Percentiles rank a stretch among this genome's conserved stretches.
Conservation (phyloP, 106 monocot species). For the Apostasia ramifera region DNA sequence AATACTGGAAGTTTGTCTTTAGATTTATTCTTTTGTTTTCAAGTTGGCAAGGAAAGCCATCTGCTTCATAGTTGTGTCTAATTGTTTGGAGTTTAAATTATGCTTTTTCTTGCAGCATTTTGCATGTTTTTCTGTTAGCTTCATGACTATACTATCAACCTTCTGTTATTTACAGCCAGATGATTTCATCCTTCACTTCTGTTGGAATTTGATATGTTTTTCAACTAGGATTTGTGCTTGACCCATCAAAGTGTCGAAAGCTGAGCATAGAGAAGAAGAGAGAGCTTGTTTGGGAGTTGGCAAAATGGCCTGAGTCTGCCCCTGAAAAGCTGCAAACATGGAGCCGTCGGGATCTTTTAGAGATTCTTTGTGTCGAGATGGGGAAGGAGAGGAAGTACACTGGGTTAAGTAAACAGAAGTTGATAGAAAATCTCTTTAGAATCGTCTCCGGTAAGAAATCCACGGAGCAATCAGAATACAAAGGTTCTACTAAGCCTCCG, state of each 20-base stretch:
- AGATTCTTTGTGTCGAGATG: conserved; percentile 81
- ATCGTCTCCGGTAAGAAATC: conserved; percentile 53
- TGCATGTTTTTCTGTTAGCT: too few relatives aligned
- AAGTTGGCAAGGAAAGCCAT: too few relatives aligned
- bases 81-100: too few relatives aligned
- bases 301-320: conserved; percentile 51
- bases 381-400: conserved; percentile 92
- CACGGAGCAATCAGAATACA: conserved; percentile 2
- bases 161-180: neutral
- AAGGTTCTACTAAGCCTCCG: neutral
- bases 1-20: too few relatives aligned
- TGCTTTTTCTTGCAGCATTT: neutral
- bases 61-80: too few relatives aligned
- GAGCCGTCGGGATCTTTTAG: conserved; percentile 81
- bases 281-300: conserved; percentile 50
- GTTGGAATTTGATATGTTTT: neutral
- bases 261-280: conserved; percentile 65
- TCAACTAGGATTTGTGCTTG: conserved; percentile 46
- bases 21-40: too few relatives aligned
- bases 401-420: conserved; percentile 69
- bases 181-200: too few relatives aligned
- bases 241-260: conserved; percentile 58
- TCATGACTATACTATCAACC: too few relatives aligned
- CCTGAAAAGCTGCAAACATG: conserved; percentile 69
- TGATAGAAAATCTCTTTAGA: conserved; percentile 69